Evolutionary conservation across 2,329 filamentous ascomycete genomes (phyloP).

Genomic region (Talaromyces sp.): DNA sequence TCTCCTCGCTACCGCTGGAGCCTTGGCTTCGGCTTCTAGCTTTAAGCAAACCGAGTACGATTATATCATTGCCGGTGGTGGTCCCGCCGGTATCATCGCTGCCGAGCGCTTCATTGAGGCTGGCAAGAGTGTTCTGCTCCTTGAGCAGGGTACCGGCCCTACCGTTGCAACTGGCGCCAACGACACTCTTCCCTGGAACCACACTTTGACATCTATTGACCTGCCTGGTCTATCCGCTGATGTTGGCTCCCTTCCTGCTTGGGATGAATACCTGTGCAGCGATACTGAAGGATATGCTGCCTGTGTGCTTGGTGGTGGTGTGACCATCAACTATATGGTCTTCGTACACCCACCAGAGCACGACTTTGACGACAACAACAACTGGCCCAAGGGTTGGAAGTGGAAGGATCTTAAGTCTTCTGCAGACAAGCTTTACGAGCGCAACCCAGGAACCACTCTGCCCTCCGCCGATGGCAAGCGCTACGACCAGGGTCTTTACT

Average conservation of each 20-base stretch:
- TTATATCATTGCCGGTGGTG: conserved; percentile 29
- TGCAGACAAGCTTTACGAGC: conserved; percentile 64
- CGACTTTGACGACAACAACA: conserved; percentile 72
- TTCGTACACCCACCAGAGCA: conserved; percentile 53
- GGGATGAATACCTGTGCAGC: conserved; percentile 26
- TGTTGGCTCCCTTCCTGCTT: conserved; percentile 21
- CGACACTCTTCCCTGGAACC: conserved; percentile 26
- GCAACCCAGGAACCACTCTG: conserved; percentile 70
- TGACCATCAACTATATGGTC: conserved; percentile 33
- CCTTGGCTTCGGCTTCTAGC: conserved; percentile 13
- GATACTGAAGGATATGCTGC: conserved; percentile 27
- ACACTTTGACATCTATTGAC: conserved; percentile 28
- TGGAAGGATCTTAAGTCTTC: conserved; percentile 62
- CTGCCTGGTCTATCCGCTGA: conserved; percentile 31
- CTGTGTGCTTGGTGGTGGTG: conserved; percentile 32
- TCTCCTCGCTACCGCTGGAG: conserved; percentile 16
- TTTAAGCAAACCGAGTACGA: conserved; percentile 24
- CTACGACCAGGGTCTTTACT: conserved; percentile 69
- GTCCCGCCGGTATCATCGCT: conserved; percentile 27
- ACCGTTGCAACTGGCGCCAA: conserved; percentile 29
- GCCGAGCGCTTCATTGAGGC: conserved; percentile 27
- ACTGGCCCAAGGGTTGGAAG: conserved; percentile 74
- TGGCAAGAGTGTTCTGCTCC: conserved; percentile 27
- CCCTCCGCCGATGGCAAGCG: conserved; percentile 68
- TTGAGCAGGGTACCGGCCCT: conserved; percentile 26